These are phyloP conservation scores for Arachnomyces sp. DNA, from an alignment of 2,329 filamentous ascomycete genomes.

Conservation along the genomic window DNA sequence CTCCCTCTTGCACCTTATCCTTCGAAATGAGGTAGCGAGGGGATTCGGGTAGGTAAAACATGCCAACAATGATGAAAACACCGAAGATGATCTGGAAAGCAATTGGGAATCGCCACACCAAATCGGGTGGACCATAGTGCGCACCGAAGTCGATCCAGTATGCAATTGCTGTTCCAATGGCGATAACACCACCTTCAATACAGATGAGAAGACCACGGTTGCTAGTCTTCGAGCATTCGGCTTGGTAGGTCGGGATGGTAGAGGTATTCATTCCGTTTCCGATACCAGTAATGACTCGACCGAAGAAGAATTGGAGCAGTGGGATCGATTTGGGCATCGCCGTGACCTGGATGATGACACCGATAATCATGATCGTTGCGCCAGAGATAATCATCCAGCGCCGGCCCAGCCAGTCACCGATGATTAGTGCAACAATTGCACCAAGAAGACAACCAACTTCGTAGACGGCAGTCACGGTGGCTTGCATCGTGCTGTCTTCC, in stretches of 20 bases:
- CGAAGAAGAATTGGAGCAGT: conserved; percentile 42
- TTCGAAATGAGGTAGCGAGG: conserved; percentile 18
- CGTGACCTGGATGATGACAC: conserved; percentile 32
- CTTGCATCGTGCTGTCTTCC: conserved; percentile 38
- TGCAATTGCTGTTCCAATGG: conserved; percentile 18
- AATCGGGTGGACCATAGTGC: conserved; percentile 12
- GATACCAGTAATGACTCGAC: conserved; percentile 18
- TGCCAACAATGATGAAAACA: conserved; percentile 12
- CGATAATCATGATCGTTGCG: conserved; percentile 42
- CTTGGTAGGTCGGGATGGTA: conserved; percentile 18
- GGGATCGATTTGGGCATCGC: conserved; percentile 24
- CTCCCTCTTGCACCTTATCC: conserved; percentile 13
- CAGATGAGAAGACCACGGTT: conserved; percentile 40
- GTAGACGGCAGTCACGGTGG: conserved; percentile 43
- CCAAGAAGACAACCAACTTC: conserved; percentile 36
- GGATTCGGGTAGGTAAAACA: conserved; percentile 19
- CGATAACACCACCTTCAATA: conserved; percentile 20
- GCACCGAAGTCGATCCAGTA: conserved; percentile 26
- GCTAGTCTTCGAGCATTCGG: conserved; percentile 20
- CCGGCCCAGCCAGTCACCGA: conserved; percentile 30
- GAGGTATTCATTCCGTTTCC: conserved; percentile 20
- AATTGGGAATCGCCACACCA: conserved; percentile 19
- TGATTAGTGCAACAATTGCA: conserved; percentile 29
- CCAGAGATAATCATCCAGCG: conserved; percentile 48
- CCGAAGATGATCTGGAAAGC: conserved; percentile 19